Conservation (phyloP, 2,329 filamentous ascomycete genomes). For the Gnomoniopsis smithogilvyi region DNA sequence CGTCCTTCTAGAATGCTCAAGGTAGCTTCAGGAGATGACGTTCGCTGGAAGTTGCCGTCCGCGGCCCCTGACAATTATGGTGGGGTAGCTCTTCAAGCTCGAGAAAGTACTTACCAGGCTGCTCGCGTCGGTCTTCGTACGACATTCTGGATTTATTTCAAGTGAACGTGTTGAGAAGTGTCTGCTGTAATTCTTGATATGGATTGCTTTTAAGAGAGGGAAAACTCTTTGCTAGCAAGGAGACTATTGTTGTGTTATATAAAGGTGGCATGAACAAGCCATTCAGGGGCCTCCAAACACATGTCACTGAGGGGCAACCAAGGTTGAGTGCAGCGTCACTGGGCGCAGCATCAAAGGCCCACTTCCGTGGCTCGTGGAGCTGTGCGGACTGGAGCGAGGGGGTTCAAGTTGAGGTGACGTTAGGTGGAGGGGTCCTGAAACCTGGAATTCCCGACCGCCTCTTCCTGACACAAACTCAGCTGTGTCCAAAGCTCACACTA, state of each 20-base stretch:
- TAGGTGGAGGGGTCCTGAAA: background rate
- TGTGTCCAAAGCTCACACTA: too few species aligned
- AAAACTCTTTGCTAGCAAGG: background rate
- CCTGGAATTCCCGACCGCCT: background rate
- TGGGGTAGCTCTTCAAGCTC: constrained; percentile 15
- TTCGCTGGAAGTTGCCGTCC: background rate
- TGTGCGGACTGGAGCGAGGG: background rate
- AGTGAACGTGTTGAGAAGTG: background rate
- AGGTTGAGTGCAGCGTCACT: too few species aligned
- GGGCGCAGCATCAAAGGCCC: background rate
- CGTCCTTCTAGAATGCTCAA: background rate
- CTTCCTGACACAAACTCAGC: too few species aligned
- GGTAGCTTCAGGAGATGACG: background rate
- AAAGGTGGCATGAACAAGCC: background rate
- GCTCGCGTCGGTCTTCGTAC: constrained; percentile 4
- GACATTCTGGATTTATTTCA: constrained; percentile 10
- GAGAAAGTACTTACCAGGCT: constrained; percentile 20
- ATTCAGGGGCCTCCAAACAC: background rate
- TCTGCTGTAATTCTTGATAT: background rate
- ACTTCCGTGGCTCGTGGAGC: background rate
- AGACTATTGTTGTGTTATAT: background rate
- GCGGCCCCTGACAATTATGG: background rate
- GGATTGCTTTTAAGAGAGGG: background rate
- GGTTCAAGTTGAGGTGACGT: background rate
- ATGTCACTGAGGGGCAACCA: background rate